These are phyloP conservation scores for Cryptococcus maquisensis DNA, from an alignment of 1,284 basidiomycete species.

Conservation along the genomic window DNA sequence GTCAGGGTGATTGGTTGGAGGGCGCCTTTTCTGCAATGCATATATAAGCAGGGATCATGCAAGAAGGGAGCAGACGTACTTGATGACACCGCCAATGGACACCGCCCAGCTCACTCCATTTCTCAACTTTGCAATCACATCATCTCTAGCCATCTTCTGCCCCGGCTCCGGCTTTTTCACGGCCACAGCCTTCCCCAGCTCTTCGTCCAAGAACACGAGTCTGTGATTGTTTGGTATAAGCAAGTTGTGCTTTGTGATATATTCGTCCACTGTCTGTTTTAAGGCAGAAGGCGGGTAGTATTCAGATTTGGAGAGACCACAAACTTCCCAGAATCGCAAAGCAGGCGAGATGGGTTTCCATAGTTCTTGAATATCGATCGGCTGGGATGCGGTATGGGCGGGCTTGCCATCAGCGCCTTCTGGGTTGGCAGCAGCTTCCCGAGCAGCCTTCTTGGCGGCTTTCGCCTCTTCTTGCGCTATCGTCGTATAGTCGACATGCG, in stretches of 20 bases:
- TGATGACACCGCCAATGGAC: conserved; percentile 35
- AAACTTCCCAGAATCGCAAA: conserved; percentile 59
- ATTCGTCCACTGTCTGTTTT: conserved; percentile 60
- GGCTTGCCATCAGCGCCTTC: conserved; percentile 43
- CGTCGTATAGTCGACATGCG: conserved; percentile 58
- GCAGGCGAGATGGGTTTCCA: conserved; percentile 67
- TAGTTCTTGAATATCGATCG: conserved; percentile 57
- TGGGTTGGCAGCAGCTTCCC: conserved; percentile 50
- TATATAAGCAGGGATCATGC: background rate
- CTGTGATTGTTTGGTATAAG: conserved; percentile 63
- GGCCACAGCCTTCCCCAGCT: conserved; percentile 55
- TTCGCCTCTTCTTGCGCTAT: conserved; percentile 57
- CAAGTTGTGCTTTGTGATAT: conserved; percentile 61
- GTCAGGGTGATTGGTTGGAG: conserved; percentile 64
- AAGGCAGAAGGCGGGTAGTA: conserved; percentile 22
- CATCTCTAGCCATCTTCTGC: conserved; percentile 68
- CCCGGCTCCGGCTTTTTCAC: conserved; percentile 50
- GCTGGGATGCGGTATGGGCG: conserved; percentile 8
- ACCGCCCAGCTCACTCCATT: conserved; percentile 34
- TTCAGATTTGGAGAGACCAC: conserved; percentile 48
- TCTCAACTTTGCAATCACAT: conserved; percentile 52
- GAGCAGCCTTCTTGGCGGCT: conserved; percentile 46
- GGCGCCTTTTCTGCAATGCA: conserved; percentile 62
- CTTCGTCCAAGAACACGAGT: conserved; percentile 64
- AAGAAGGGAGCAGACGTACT: conserved; percentile 19